Evolutionary conservation across 805 yeast species (phyloP), one percentile per base, ranked within the genome.

Genomic region (Kurtzmaniella fragi): DNA sequence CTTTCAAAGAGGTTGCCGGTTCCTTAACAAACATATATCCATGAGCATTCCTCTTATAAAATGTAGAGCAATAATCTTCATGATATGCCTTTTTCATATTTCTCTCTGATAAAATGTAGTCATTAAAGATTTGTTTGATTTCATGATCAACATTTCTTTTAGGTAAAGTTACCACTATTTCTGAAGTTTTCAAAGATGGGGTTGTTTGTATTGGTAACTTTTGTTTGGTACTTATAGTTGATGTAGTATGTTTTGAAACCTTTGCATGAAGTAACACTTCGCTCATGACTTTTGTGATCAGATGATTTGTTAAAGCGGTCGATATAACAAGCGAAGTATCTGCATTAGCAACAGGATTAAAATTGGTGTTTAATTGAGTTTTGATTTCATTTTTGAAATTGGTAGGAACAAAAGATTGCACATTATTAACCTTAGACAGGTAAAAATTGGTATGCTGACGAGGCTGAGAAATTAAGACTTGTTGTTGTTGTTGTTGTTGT

Each of bases 1-100:
- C 59, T 33, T 56, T 55, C 17, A 57, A 41, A 5, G 61, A 48
- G 38, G 47, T 57, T 10, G 54, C 53, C 9, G 63, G 54, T 35
- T 62, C 67, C 31, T 52, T 52, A n/a, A 54, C 55, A 40, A 61
- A 62, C 67, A 62, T 62, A 40, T 60, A 62, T 13, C 65, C 64
- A 32, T 55, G 57, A 12, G 40, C 34, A 32, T 61, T 61, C 32
- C 67, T 42, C 35, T 59, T 59, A 47, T 61, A 62, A 44, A 61
- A 62, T 5, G 64, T 62, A 13, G 63, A 56, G 41, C 65, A 57
- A 44, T 52, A 54, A 17, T 51, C 53, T 31, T 53, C 58, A 17
- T 42, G 36, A 33, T 48, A 50, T 25, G 43, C 15, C 17, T 26
- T 15, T 26, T 36, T 36, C 13, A 30, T 30, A 23, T 29, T 36